phyloP scores from a whole-genome alignment of 2,329 filamentous ascomycete species.

The Ophiostoma australiae region DNA sequence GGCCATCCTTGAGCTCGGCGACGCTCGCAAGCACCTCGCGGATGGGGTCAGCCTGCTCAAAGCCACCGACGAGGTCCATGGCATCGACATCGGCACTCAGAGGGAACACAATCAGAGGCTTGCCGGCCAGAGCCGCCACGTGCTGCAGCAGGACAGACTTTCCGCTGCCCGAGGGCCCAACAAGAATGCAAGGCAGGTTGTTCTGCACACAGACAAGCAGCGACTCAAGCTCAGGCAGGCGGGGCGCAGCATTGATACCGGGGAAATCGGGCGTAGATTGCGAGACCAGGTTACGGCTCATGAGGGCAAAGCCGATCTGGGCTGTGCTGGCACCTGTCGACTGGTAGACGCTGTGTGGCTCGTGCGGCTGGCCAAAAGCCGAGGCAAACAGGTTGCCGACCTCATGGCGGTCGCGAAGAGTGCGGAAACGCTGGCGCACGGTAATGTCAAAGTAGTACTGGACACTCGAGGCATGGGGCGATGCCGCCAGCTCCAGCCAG shows the following conservation, averaged over 20 bases:
- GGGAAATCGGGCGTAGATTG: conserved; percentile 49
- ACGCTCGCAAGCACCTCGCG: conserved; percentile 55
- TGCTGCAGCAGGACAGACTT: conserved; percentile 78
- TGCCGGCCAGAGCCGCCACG: conserved; percentile 73
- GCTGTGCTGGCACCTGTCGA: conserved; percentile 60
- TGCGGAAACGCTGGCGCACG: conserved; percentile 83
- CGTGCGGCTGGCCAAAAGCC: conserved; percentile 54
- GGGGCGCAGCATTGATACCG: conserved; percentile 46
- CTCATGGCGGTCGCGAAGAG: conserved; percentile 58
- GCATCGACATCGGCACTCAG: conserved; percentile 95
- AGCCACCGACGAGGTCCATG: conserved; percentile 94
- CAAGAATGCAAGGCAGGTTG: conserved; percentile 82
- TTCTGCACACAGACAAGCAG: conserved; percentile 82
- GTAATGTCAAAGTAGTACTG: conserved; percentile 76
- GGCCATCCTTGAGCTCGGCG: conserved; percentile 35
- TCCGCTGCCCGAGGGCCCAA: conserved; percentile 77
- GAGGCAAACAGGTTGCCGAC: conserved; percentile 62
- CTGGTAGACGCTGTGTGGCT: conserved; percentile 62
- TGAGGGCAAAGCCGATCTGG: conserved; percentile 73
- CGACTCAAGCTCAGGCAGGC: conserved; percentile 73
- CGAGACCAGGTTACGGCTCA: conserved; percentile 54
- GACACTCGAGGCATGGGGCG: conserved; percentile 32
- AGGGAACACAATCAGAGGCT: conserved; percentile 72
- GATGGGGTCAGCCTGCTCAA: conserved; percentile 84
- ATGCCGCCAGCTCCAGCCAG: conserved; percentile 67